These are phyloP conservation scores for Mycena galericulata DNA, from an alignment of 768 basidiomycete genomes.

Conservation along the genomic window DNA sequence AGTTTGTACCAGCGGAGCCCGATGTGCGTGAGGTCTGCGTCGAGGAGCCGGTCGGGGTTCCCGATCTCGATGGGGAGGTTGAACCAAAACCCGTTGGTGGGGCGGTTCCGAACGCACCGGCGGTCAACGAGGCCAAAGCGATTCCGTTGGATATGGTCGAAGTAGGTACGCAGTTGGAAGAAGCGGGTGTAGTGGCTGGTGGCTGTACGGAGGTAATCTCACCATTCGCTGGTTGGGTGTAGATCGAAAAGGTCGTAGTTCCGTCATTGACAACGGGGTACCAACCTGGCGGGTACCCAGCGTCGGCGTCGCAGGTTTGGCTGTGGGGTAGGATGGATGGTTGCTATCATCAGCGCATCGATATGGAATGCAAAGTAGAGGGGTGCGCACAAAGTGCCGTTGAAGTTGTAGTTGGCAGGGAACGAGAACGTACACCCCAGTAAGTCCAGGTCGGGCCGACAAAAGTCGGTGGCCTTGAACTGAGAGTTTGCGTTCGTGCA, in stretches of 20 bases:
- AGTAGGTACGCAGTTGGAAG: slow-evolving; percentile 54
- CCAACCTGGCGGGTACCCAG: slow-evolving; percentile 59
- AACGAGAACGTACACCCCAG: no score
- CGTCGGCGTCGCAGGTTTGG: slow-evolving; percentile 54
- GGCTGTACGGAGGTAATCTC: slow-evolving; percentile 41
- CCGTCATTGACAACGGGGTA: slow-evolving; percentile 53
- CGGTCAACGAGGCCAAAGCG: slow-evolving; percentile 38
- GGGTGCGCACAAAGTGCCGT: slow-evolving; percentile 52
- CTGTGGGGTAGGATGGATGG: slow-evolving; percentile 31
- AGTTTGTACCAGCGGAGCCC: no score
- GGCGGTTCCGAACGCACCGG: not conserved
- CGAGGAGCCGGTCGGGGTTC: no score
- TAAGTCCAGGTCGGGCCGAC: no score
- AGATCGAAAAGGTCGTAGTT: slow-evolving; percentile 54
- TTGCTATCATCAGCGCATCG: not conserved
- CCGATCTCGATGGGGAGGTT: no score
- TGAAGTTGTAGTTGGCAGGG: slow-evolving; percentile 54
- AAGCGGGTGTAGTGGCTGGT: slow-evolving; percentile 47
- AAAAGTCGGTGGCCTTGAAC: no score
- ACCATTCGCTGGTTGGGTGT: slow-evolving; percentile 56
- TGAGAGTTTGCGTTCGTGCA: no score
- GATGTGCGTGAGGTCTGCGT: no score
- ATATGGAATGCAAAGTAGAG: no score
- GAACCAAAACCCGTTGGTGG: not conserved
- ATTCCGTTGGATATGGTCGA: slow-evolving; percentile 53